phyloP scores from a whole-genome alignment of 768 basidiomycete genomes.

The Leccinum aurantiacum region DNA sequence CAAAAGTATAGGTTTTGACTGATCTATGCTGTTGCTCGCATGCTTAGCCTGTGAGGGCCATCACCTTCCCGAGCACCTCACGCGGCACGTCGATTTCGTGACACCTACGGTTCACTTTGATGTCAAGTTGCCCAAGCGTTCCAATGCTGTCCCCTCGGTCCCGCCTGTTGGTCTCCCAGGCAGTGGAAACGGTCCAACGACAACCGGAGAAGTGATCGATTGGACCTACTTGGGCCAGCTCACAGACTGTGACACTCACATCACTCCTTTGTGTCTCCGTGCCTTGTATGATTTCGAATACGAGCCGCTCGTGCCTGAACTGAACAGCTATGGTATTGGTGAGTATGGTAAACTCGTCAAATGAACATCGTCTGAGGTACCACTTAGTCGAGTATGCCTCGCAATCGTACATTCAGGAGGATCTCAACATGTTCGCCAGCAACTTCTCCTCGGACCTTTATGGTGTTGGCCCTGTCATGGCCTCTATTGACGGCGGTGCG shows the following conservation, averaged over 20 bases:
- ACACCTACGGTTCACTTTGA: constrained; percentile 46
- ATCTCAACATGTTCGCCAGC: constrained; percentile 36
- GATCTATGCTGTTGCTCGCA: neutral
- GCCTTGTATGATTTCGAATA: constrained; percentile 57
- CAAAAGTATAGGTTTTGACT: neutral
- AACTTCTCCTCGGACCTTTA: constrained; percentile 35
- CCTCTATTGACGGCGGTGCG: constrained; percentile 46
- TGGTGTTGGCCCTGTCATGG: constrained; percentile 23
- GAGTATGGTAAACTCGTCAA: constrained; percentile 8
- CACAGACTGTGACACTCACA: constrained; percentile 36
- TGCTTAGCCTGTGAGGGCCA: constrained; percentile 42
- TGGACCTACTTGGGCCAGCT: constrained; percentile 13
- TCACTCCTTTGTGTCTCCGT: constrained; percentile 60
- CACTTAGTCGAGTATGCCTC: constrained; percentile 51
- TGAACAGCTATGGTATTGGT: constrained; percentile 58
- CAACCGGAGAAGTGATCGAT: constrained; percentile 22
- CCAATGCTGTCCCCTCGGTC: neutral
- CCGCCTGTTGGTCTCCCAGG: constrained; percentile 16
- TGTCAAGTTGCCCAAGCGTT: constrained; percentile 25
- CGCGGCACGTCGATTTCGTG: constrained; percentile 42
- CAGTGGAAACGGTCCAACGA: constrained; percentile 18
- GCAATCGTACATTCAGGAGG: constrained; percentile 44
- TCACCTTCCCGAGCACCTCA: constrained; percentile 39
- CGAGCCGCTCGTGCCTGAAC: constrained; percentile 39
- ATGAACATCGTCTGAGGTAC: constrained; percentile 17